phyloP scores from a whole-genome alignment of 208 protist species.

The Acanthamoeba triangularis region DNA sequence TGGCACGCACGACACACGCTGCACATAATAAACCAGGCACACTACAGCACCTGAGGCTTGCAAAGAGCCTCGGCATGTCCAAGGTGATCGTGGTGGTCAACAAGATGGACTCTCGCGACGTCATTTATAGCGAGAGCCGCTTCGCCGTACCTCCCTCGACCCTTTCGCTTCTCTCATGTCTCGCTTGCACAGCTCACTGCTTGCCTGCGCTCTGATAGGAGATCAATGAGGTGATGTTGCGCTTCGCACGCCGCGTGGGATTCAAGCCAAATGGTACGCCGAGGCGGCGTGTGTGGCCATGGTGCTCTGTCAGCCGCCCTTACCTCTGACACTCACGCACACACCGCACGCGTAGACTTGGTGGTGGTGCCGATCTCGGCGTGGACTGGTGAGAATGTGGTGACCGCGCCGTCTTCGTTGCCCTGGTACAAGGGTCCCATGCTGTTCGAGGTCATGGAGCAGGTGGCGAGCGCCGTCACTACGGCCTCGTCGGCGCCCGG shows the following conservation, averaged over 20 bases:
- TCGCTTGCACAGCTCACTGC: no score
- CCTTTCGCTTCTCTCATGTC: not conserved
- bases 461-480: not conserved
- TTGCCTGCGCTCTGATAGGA: no score
- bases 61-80: slow-evolving; percentile 93
- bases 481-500: not conserved
- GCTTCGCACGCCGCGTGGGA: no score
- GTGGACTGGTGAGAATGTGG: not conserved
- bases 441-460: slow-evolving; percentile 1
- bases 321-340: not conserved
- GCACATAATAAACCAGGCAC: not conserved
- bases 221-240: no score
- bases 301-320: no score
- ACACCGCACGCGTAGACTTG: not conserved
- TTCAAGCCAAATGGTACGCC: no score
- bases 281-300: no score
- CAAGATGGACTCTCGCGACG: slow-evolving; percentile 95
- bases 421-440: not conserved
- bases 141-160: not conserved
- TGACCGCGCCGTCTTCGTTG: not conserved
- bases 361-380: not conserved
- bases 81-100: slow-evolving; percentile 94
- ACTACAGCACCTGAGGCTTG: slow-evolving; percentile 92
- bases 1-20: not conserved
- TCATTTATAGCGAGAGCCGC: not conserved